Evolutionary conservation across 768 basidiomycete genomes (phyloP), one percentile per base, ranked within the genome.

Genomic region (Naganishia kalamii): DNA sequence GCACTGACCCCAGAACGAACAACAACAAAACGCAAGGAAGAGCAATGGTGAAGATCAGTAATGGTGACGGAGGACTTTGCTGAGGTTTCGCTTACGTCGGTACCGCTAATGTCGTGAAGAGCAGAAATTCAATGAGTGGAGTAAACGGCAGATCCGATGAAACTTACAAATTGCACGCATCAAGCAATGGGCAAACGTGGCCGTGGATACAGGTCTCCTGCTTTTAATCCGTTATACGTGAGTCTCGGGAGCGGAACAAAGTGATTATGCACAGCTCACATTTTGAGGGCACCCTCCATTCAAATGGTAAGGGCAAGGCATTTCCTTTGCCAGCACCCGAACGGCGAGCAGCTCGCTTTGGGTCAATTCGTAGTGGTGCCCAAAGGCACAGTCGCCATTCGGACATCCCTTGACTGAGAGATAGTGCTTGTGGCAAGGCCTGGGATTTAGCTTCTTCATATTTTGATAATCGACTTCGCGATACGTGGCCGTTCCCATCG

Each of bases 121-220:
- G 19, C 27, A 15, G 27, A 30, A 49, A 49, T 17, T 25, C 7
- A 5, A 23, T 5, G 32, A 29, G 19, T 25, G 4, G 23, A 11
- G n/a, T 13, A 49, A 49, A 29, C 11, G 4, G 1, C 8, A 17
- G 17, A 30, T 25, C 19, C 19, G 6, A 29, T 49, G 8, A 30
- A 49, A n/a, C n/a, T n/a, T n/a, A n/a, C n/a, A n/a, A n/a, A n/a
- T n/a, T n/a, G n/a, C n/a, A n/a, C n/a, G n/a, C n/a, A n/a, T n/a
- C n/a, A n/a, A n/a, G n/a, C n/a, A n/a, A n/a, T n/a, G 63, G 63
- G 32, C 63, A 64, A 27, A 64, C 50, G 23, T 64, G 63, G 6
- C 63, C 63, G 32, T 64, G 54, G n/a, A 64, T 64, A n/a, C 63
- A 64, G 27, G 63, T 52, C 21, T 64, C 27, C 30, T 64, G 63